A percentile compares a stretch with the other conserved stretches of the same genome.
Evolutionary conservation across 331 rosid genomes (phyloP).

Genomic region (Malus hybrid): DNA sequence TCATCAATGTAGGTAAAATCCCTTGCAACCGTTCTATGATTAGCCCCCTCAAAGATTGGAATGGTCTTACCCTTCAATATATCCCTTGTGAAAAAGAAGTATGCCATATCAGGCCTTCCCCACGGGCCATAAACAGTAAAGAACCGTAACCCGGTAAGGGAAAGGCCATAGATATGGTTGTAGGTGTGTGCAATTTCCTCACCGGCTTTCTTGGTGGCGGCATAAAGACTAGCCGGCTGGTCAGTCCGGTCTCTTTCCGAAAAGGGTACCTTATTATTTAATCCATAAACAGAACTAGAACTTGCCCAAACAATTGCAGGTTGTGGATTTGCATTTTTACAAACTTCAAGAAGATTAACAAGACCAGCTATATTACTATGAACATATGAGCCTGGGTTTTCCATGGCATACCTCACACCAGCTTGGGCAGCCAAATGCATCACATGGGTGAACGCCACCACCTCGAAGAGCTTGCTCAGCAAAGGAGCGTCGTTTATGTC

Average conservation of each 20-base stretch:
- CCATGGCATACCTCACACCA: conserved; percentile 92
- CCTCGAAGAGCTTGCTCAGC: conserved; percentile 62
- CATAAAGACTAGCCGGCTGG: conserved; percentile 79
- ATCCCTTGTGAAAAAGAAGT: conserved; percentile 64
- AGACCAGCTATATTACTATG: conserved; percentile 84
- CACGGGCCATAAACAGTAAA: conserved; percentile 78
- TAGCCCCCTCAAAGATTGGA: conserved; percentile 48
- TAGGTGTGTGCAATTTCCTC: conserved; percentile 78
- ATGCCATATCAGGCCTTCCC: conserved; percentile 84
- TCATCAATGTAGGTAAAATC: conserved; percentile 78
- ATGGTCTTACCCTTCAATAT: conserved; percentile 58
- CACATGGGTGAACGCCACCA: conserved; percentile 75
- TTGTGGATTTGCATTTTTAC: conserved; percentile 63
- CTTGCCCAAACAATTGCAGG: conserved; percentile 88
- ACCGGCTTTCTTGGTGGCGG: conserved; percentile 79
- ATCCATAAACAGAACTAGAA: conserved; percentile 75
- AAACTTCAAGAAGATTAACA: conserved; percentile 69
- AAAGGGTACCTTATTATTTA: conserved; percentile 71
- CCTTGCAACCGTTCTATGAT: conserved; percentile 66
- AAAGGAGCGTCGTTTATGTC: conserved; percentile 61
- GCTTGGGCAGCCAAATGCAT: conserved; percentile 92
- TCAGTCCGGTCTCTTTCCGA: conserved; percentile 71
- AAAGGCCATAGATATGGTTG: conserved; percentile 65
- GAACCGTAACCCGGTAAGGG: conserved; percentile 63
- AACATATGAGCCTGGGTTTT: conserved; percentile 74